These are phyloP conservation scores for Malania oleifera DNA, from an alignment of 164 flowering plant genomes.

Conservation along the genomic window DNA sequence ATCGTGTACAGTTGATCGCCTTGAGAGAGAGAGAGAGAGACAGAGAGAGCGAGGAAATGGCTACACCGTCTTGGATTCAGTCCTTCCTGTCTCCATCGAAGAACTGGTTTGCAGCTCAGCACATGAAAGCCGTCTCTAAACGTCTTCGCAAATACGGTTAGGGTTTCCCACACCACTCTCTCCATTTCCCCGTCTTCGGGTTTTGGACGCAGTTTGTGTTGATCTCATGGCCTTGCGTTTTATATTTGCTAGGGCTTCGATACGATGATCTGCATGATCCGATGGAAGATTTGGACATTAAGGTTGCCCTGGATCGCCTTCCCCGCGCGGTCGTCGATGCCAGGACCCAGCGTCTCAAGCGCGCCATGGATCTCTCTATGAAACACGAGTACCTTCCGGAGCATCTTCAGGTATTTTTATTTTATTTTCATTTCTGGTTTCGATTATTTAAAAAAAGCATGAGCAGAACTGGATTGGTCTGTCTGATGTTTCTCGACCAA, in stretches of 20 bases:
- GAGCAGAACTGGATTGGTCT: too few species aligned
- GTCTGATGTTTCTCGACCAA: too few species aligned
- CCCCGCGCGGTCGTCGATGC: conserved; percentile 92
- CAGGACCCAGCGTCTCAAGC: conserved; percentile 83
- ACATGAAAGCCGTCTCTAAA: conserved; percentile 53
- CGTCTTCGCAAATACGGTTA: conserved; percentile 82
- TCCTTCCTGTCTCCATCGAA: conserved; percentile 50
- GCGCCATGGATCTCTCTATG: conserved; percentile 98
- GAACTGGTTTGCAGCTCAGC: conserved; percentile 64
- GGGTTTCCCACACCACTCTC: neutral
- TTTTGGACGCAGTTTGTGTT: conserved; percentile 9
- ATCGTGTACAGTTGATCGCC: too few species aligned
- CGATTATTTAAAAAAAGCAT: too few species aligned
- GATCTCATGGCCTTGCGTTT: neutral
- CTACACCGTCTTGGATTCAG: conserved; percentile 37
- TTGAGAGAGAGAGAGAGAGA: conserved; percentile 2
- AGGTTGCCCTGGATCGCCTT: conserved; percentile 80
- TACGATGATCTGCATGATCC: conserved; percentile 91
- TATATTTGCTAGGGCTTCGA: conserved; percentile 49
- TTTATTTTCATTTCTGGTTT: neutral
- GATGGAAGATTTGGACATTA: conserved; percentile 67
- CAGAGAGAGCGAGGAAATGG: conserved; percentile 24
- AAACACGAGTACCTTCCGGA: conserved; percentile 83
- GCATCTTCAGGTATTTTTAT: conserved; percentile 65
- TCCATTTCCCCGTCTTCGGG: neutral